Base-by-base conservation (phyloP, 2,329 filamentous ascomycete species). In the Nigrospora osmanthi region DNA sequence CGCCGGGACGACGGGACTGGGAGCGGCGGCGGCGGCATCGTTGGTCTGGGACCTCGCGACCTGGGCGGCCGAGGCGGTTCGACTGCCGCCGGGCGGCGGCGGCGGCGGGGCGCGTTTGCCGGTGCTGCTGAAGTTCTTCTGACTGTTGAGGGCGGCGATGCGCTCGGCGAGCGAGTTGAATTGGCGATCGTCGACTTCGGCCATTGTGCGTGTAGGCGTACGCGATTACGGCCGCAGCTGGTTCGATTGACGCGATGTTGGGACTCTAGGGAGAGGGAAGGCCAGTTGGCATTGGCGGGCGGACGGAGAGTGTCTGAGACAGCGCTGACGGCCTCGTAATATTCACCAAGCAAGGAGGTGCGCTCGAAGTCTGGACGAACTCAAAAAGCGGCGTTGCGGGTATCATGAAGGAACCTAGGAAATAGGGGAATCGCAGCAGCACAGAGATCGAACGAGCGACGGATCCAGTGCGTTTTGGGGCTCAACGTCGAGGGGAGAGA, bases 81-180 rank as follows among this genome's bases (percentile, higher is more conserved):
- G 23, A 28, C 23, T 28, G 35, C n/a, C n/a, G 5, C 35, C 65
- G 12, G 71, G 68, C 38, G 72, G 73, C 13, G 68, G 69, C 49
- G 75, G 70, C 3, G 71, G 73, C 23, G 69, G 65, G 19, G 69
- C 62, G 44, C 64, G 61, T 56, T 68, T 69, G 19, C 60, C 17
- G 66, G 63, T 13, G 64, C 55, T 46, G 65, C 44, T 66, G 65
- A 83, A 78, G 66, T 76, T 77, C 62, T 78, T 77, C 60, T 82
- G 73, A 56, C 68, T 65, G 53, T 83, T 83, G 50, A 84, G 69
- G 30, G 80, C 80, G 11, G 80, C 79, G 50, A 83, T 83, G 43
- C 80, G 72, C 60, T 82, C 78, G 5, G 76, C 72, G 23, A 84
- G 69, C 9, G 74, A 75, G 47, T 68, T 80, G 60, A 80, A 82